phyloP scores from a whole-genome alignment of 768 basidiomycete genomes.

The Hortiboletus flavorubellus region DNA sequence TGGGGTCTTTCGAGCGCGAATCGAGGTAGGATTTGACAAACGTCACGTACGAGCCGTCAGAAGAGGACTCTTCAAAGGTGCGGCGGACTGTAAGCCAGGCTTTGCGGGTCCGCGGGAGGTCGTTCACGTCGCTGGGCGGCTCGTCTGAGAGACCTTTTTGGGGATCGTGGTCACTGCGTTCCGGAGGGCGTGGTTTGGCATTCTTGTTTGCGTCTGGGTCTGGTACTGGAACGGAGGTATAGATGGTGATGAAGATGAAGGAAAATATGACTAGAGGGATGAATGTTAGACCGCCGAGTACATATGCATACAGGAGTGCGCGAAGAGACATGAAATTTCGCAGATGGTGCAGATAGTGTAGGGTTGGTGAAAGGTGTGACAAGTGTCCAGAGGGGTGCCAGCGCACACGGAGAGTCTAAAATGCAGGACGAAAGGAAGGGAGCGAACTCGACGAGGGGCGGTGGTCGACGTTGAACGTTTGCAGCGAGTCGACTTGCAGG shows the following conservation, averaged over 20 bases:
- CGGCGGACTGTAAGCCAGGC: conserved; percentile 83
- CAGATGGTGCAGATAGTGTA: neutral
- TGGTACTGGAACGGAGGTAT: conserved; percentile 83
- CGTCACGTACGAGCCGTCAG: conserved; percentile 73
- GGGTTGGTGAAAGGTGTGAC: neutral
- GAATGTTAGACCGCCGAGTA: conserved; percentile 89
- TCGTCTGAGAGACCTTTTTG: conserved; percentile 29
- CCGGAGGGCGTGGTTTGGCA: conserved; percentile 27
- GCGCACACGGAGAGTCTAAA: neutral
- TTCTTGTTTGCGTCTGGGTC: conserved; percentile 46
- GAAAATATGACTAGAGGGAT: conserved; percentile 69
- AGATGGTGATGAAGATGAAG: conserved; percentile 60
- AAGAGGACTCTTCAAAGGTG: conserved; percentile 65
- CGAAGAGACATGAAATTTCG: conserved; percentile 51
- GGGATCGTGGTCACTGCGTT: conserved; percentile 22
- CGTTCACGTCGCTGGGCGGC: conserved; percentile 38
- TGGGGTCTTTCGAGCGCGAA: conserved; percentile 80
- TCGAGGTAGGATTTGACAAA: conserved; percentile 78
- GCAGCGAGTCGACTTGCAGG: neutral
- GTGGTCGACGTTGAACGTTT: neutral
- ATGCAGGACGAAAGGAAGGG: neutral
- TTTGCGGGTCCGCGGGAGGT: conserved; percentile 63
- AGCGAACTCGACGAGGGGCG: neutral
- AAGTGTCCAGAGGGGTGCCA: neutral
- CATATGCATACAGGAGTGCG: conserved; percentile 76